Evolutionary conservation across 495 filamentous ascomycete genomes (phyloP).

Genomic region (Podospora anserina): DNA sequence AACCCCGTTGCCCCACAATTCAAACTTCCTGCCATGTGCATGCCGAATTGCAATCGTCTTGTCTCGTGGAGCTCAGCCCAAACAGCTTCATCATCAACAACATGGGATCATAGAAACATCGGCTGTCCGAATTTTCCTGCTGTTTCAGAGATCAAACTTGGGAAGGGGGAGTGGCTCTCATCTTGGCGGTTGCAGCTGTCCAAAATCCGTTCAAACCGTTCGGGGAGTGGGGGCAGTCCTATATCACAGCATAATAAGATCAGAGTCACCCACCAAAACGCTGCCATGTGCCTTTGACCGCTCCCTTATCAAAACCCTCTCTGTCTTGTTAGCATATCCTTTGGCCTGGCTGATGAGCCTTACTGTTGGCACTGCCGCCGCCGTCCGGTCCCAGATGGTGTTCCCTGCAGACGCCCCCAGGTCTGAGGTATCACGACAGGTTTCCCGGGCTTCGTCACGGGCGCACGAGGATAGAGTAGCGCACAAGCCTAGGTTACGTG

Average conservation of each 20-base stretch:
- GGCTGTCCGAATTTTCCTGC: background rate
- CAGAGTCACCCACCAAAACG: background rate
- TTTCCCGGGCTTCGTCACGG: slow-evolving; percentile 5
- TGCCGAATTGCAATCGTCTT: background rate
- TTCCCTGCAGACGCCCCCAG: slow-evolving; percentile 4
- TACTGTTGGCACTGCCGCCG: background rate
- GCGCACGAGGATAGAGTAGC: background rate
- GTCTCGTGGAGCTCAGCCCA: background rate
- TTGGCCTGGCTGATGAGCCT: background rate
- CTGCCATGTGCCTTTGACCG: background rate
- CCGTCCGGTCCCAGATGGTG: background rate
- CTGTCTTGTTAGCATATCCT: background rate
- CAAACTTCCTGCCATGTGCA: slow-evolving; percentile 4
- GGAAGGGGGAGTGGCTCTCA: background rate
- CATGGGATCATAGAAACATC: background rate
- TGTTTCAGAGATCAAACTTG: slow-evolving; percentile 1
- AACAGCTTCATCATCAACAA: background rate
- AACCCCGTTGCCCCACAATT: slow-evolving; percentile 4
- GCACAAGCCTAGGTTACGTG: background rate
- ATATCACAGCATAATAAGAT: background rate
- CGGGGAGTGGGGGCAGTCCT: background rate
- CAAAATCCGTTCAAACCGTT: background rate
- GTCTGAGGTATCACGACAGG: slow-evolving; percentile 2
- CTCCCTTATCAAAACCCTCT: background rate
- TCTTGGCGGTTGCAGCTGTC: too few relatives aligned